phyloP scores from a whole-genome alignment of 2,329 filamentous ascomycete genomes.

The Apiospora arundinis region DNA sequence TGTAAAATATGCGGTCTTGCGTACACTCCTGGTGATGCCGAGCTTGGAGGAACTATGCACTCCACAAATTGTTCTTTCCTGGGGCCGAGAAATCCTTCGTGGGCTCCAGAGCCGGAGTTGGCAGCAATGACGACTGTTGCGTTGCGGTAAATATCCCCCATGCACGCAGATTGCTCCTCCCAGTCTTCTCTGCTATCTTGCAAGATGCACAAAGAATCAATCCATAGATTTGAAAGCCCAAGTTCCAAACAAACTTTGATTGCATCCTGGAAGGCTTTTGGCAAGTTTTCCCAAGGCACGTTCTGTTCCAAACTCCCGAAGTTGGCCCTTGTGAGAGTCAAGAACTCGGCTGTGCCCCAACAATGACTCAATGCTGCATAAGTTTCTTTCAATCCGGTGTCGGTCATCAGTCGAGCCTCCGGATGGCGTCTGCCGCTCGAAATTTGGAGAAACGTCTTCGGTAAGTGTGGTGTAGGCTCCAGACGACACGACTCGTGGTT shows the following conservation, averaged over 20 bases:
- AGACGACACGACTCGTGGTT: neutral
- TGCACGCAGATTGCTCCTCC: constrained; percentile 16
- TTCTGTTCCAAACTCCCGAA: neutral
- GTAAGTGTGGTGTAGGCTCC: neutral
- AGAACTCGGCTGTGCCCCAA: constrained; percentile 4
- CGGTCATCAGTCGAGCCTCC: neutral
- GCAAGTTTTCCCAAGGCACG: neutral
- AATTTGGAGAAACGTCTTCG: neutral
- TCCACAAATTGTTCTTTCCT: neutral
- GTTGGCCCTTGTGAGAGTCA: neutral
- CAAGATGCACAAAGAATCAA: constrained; percentile 26
- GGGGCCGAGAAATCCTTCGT: neutral
- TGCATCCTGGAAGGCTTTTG: constrained; percentile 22
- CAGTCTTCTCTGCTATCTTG: constrained; percentile 23
- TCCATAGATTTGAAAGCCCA: constrained; percentile 21
- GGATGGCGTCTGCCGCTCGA: neutral
- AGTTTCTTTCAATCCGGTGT: neutral
- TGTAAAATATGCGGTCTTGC: neutral
- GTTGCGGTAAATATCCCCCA: constrained; percentile 22
- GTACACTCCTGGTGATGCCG: neutral
- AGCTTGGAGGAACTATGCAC: neutral
- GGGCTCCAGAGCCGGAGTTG: neutral
- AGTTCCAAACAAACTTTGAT: constrained; percentile 15
- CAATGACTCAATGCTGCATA: constrained; percentile 19
- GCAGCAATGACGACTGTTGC: constrained; percentile 21